A percentile compares a stretch with the other conserved stretches of the same genome.
phyloP scores from a whole-genome alignment of 495 filamentous ascomycete species.

The Aspergillus conjunctus region DNA sequence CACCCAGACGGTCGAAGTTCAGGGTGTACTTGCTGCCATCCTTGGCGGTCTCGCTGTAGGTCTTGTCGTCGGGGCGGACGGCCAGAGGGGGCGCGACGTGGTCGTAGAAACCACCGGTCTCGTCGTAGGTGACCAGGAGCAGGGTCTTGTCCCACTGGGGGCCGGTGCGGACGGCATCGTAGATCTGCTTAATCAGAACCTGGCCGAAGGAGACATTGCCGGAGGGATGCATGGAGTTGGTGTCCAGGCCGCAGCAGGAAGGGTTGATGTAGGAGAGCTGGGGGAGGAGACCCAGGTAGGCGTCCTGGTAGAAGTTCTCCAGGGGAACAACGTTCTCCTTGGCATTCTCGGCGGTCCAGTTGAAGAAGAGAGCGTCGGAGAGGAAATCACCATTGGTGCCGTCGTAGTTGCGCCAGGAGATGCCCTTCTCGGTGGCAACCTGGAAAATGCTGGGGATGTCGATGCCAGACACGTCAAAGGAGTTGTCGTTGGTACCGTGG shows the following conservation, averaged over 20 bases:
- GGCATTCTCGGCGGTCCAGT: slow-evolving; percentile 45
- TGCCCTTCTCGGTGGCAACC: slow-evolving; percentile 40
- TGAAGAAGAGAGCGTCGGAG: slow-evolving; percentile 39
- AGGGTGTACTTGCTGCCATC: slow-evolving; percentile 47
- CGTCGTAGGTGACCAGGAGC: slow-evolving; percentile 54
- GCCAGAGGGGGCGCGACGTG: slow-evolving; percentile 50
- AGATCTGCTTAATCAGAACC: slow-evolving; percentile 51
- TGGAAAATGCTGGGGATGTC: slow-evolving; percentile 50
- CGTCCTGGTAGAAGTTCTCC: slow-evolving; percentile 41
- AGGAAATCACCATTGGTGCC: slow-evolving; percentile 39
- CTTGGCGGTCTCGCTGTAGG: slow-evolving; percentile 45
- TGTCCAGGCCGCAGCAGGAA: slow-evolving; percentile 48
- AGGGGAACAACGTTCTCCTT: slow-evolving; percentile 34
- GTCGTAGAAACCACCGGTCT: slow-evolving; percentile 53
- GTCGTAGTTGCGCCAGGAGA: slow-evolving; percentile 57
- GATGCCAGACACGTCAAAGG: slow-evolving; percentile 41
- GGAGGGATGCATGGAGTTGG: slow-evolving; percentile 52
- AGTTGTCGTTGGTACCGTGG: slow-evolving; percentile 48
- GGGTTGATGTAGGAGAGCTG: slow-evolving; percentile 55
- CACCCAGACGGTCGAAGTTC: slow-evolving; percentile 50
- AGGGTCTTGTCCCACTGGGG: slow-evolving; percentile 52
- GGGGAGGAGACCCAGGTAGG: slow-evolving; percentile 42
- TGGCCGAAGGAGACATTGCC: slow-evolving; percentile 49
- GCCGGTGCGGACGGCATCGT: slow-evolving; percentile 47
- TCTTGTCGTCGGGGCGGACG: slow-evolving; percentile 40